Base-by-base conservation (phyloP, 495 filamentous ascomycete species). In the Glarea lozoyensis region DNA sequence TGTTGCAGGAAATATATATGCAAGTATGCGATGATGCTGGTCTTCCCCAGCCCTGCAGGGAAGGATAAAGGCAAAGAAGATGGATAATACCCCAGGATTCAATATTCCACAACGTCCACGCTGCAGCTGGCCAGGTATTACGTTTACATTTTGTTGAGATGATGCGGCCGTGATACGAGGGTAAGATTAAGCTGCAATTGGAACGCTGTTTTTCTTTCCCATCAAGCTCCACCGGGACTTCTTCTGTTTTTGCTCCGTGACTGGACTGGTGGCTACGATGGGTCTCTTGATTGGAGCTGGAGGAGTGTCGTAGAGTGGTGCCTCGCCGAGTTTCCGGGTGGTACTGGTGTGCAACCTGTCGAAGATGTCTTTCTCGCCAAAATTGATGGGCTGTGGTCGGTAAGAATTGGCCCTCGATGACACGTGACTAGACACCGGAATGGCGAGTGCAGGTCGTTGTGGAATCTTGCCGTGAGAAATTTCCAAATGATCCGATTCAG, bases 311-410 rank as follows among this genome's bases (percentile, higher is more conserved):
- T 36, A 43, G 4, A 60, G 19, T 10, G 57, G 54, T 19, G 55
- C 57, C 33, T 60, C 57, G 35, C 57, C 57, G 10, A 60, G 30
- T 35, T 58, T 58, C 15, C 57, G 49, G 10, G 42, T 49, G 2
- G 49, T 57, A 42, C 43, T 51, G 12, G 37, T 55, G 40, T 57
- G 54, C 6, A 57, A 27, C 12, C 42, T 46, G n/a, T 54, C 43
- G 33, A 57, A 57, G 31, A 57, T 54, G 37, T 57, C 48, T n/a
- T 44, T 47, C 20, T 57, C 54, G 2, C 33, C 39, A 21, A 46
- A 54, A 4, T 45, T 41, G 12, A 34, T 37, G 6, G 51, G 42
- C 15, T 53, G 50, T 22, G 40, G 54, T 31, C 43, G 46, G 1
- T 39, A 18, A 40, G 45, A 40, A 10, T 16, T 16, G n/a, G 15